Percentiles rank a stretch among this genome's conserved stretches.
phyloP scores from a whole-genome alignment of 2,329 filamentous ascomycete species.

The Colletotrichum melonis region DNA sequence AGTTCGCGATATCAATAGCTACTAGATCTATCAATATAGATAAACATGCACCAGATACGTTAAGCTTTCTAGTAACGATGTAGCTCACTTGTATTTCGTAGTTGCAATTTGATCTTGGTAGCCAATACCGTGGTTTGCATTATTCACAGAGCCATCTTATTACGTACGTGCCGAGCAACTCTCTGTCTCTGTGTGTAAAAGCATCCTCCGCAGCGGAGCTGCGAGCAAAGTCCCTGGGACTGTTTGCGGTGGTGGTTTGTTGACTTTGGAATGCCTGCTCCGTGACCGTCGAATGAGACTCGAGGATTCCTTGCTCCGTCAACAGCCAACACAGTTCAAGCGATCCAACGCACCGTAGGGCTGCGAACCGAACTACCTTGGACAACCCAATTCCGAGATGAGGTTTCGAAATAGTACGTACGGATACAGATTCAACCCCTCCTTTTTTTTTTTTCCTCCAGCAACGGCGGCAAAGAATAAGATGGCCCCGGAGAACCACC shows the following conservation, averaged over 20 bases:
- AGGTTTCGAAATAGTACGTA: background rate
- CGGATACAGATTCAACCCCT: background rate
- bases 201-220: background rate
- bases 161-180: conserved; percentile 2
- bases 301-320: background rate
- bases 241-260: background rate
- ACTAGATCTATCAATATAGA: background rate
- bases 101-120: background rate
- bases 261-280: background rate
- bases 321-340: conserved; percentile 18
- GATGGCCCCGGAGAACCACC: conserved; percentile 30
- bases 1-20: background rate
- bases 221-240: background rate
- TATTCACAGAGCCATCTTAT: background rate
- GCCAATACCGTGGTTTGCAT: background rate
- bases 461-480: conserved; percentile 14
- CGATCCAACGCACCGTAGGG: conserved; percentile 15
- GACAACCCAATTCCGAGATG: conserved; percentile 24
- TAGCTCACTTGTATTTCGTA: background rate
- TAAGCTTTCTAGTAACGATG: background rate
- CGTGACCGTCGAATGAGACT: background rate
- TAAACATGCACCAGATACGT: background rate
- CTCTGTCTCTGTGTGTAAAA: background rate
- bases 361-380: background rate
- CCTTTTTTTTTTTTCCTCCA: conserved; percentile 16